phyloP scores from a whole-genome alignment of 768 basidiomycete genomes.

The Lentinula guzmanii region DNA sequence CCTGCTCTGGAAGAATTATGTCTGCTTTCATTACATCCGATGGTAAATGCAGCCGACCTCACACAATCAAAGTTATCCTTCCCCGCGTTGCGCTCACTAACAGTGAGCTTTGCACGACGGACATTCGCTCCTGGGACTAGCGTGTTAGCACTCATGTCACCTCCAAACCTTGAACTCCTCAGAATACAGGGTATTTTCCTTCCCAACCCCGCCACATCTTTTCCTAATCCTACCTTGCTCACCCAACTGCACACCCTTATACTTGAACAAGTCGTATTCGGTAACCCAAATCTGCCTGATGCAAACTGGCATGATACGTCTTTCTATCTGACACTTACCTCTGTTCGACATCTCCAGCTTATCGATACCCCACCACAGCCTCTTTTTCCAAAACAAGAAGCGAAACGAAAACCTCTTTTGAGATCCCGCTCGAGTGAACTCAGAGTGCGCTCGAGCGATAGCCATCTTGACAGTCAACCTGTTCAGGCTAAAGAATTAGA shows the following conservation, averaged over 20 bases:
- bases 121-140: not conserved
- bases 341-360: constrained; percentile 5
- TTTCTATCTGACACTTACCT: not conserved
- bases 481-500: not conserved
- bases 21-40: not conserved
- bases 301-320: not conserved
- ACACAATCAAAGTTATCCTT: not conserved
- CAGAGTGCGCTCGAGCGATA: not conserved
- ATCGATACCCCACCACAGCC: not conserved
- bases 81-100: not conserved
- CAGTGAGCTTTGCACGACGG: not conserved
- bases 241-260: constrained; percentile 4
- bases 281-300: not conserved
- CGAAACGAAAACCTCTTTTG: not conserved
- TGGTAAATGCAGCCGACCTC: not conserved
- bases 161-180: constrained; percentile 3
- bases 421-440: constrained; percentile 2
- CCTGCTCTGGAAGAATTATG: not conserved
- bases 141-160: not conserved
- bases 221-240: not conserved
- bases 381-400: constrained; percentile 1
- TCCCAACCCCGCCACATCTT: not conserved
- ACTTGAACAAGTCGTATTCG: not conserved
- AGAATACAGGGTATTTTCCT: not conserved
- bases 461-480: not conserved